Evolutionary conservation across 2,329 filamentous ascomycete species (phyloP).

Genomic region (Hypoxylon sp.): DNA sequence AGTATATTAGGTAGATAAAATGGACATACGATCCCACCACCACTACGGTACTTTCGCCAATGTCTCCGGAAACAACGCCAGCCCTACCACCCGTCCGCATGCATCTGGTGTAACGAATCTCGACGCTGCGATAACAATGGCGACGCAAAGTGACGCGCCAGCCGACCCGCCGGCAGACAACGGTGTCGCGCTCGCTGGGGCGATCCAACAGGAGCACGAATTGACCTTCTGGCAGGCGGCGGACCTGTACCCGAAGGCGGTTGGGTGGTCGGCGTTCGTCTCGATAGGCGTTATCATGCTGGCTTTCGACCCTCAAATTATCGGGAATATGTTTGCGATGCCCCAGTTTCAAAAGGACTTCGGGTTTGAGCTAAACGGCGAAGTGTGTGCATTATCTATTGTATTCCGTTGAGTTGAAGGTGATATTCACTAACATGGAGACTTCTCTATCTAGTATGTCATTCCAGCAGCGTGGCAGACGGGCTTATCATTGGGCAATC

Average conservation of each 20-base stretch:
- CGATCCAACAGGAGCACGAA: slow-evolving; percentile 59
- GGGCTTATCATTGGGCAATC: slow-evolving; percentile 66
- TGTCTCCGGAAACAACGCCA: slow-evolving; percentile 28
- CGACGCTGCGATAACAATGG: slow-evolving; percentile 33
- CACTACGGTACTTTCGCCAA: slow-evolving; percentile 40
- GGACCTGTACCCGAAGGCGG: slow-evolving; percentile 62
- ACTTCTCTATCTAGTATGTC: slow-evolving; percentile 43
- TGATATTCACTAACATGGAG: slow-evolving; percentile 2
- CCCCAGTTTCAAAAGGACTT: slow-evolving; percentile 56
- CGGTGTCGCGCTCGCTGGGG: slow-evolving; percentile 53
- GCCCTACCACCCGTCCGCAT: slow-evolving; percentile 23
- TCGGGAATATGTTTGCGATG: slow-evolving; percentile 70
- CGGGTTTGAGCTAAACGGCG: slow-evolving; percentile 51
- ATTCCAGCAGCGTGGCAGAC: slow-evolving; percentile 63
- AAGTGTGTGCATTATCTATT: slow-evolving; percentile 47
- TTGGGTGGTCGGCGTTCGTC: slow-evolving; percentile 71
- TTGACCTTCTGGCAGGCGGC: slow-evolving; percentile 59
- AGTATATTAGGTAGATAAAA: slow-evolving; percentile 35
- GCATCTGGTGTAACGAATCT: slow-evolving; percentile 24
- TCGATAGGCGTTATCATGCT: slow-evolving; percentile 73
- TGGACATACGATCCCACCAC: slow-evolving; percentile 42
- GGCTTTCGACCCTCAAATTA: slow-evolving; percentile 75
- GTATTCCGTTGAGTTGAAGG: background rate
- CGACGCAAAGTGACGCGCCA: slow-evolving; percentile 35
- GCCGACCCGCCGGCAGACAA: slow-evolving; percentile 37